Evolutionary conservation across 352 stramenopile genomes (phyloP), one percentile per base, ranked within the genome.

Genomic region (Globisporangium parvum): DNA sequence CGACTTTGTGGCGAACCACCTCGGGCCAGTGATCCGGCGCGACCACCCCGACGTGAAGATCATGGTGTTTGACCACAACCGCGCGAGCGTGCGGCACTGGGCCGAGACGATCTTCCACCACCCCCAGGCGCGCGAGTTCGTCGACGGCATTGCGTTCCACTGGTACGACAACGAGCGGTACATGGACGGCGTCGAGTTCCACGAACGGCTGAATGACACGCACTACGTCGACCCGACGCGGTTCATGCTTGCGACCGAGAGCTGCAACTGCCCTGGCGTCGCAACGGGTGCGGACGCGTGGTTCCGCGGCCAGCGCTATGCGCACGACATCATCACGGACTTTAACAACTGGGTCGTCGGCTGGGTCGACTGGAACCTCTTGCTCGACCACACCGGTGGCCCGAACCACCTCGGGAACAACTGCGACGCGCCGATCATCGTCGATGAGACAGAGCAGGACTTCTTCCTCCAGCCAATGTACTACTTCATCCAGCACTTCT

Each of bases 311-410:
- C 80, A 97, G 62, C 82, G 84, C 2, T 94, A 96, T 28, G 83
- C 75, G 2, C 88, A 96, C 67, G 88, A 97, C 51, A 96, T 98
- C 40, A 70, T 97, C 50, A 81, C 80, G 14, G 85, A 97, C 59
- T 72, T 95, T 31, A 97, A 95, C 70, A 90, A 95, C 63, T 85
- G 75, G 60, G 83, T 88, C 15, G 69, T 78, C 40, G 87, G 87
- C 2, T 97, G 91, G 90, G 83, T 96, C 40, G 88, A 98, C 73
- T 98, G 91, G 91, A 98, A 97, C 69, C 58, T 98, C 42, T 47
- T 96, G 8, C 73, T 98, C 0, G 86, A 96, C 53, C 74, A 88
- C 65, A 80, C 46, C 11, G 91, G 91, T 28, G 91, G 91, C 1
- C 89, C 91, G 8, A 97, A 97, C 72, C 87, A 96, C 71, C 58